Evolutionary conservation across 306 rosid species (phyloP), one percentile per base, ranked within the genome.

Genomic region (Crataegus laevigata): DNA sequence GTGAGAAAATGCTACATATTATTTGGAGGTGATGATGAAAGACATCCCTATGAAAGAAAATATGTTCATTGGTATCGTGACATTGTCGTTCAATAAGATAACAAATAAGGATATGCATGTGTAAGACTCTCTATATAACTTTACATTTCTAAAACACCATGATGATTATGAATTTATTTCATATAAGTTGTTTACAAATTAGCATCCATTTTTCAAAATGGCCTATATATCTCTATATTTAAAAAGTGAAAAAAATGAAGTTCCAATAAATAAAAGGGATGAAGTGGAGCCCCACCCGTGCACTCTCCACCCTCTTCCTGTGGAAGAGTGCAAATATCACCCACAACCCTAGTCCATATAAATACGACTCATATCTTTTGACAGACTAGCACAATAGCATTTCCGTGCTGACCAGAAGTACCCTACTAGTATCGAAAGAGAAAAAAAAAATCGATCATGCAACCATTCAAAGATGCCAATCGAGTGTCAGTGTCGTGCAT

Each of bases 381-480:
- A 18, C 43, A 63, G 68, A 32, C 42, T 21, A 25, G 61, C 75
- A 52, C 30, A 58, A 74, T 45, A 25, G 34, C 61, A 62, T 26
- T 77, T 74, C 71, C 71, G 83, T 72, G 84, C 79, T 76, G 87
- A 84, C 79, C 69, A 26, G 30, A 76, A 78, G 73, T 51, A 79
- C 63, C 72, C 42, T 21, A 61, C 50, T 63, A 63, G 8, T 29
- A 28, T 54, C 57, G 14, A 75, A 15, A 24, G 11, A 38, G 19
- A 4, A 24, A 51, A 43, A 42, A 71, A 58, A 55, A n/a, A 21
- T 24, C 4, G 76, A 82, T 68, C 24, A 66, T 30, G 83, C 24
- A 72, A 50, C 45, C 51, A 71, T 81, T 86, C 78, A 82, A 89
- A 89, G 91, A 85, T 88, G 86, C 87, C 75, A 85, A 80, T 75